phyloP scores from a whole-genome alignment of 2,329 filamentous ascomycete species.

The Trichoderma sp. region DNA sequence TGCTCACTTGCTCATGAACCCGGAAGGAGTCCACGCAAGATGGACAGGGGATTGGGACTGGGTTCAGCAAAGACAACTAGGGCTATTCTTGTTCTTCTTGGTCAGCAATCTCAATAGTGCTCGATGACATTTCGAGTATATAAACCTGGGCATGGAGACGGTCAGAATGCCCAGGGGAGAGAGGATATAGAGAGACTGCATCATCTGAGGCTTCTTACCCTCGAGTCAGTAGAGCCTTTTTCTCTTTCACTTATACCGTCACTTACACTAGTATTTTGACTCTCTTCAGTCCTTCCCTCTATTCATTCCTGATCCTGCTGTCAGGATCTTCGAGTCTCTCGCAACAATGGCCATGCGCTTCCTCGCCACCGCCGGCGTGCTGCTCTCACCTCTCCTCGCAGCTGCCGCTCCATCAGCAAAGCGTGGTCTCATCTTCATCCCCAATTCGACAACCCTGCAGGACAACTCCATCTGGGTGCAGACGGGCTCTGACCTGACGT shows the following conservation, averaged over 20 bases:
- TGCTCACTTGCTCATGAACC: background rate
- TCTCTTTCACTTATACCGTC: background rate
- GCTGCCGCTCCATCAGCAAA: constrained; percentile 47
- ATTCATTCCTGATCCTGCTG: background rate
- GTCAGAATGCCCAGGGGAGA: background rate
- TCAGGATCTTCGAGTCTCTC: background rate
- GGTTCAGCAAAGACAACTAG: background rate
- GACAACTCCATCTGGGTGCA: constrained; percentile 69
- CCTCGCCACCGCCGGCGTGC: background rate
- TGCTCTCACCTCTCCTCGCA: constrained; percentile 26
- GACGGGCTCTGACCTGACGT: constrained; percentile 62
- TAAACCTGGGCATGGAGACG: background rate
- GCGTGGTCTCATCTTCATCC: constrained; percentile 73
- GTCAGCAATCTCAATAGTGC: background rate
- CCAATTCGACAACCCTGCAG: constrained; percentile 51
- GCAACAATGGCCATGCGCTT: background rate
- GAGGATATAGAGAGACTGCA: background rate
- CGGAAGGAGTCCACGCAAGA: background rate
- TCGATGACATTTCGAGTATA: background rate
- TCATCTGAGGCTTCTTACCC: background rate
- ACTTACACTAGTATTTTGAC: background rate
- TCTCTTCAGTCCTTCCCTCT: background rate
- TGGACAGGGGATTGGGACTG: background rate
- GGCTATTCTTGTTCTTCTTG: background rate
- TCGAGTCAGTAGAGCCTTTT: background rate